Evolutionary conservation across 768 basidiomycete genomes (phyloP), one percentile per base, ranked within the genome.

Genomic region (Amanita rimosa): DNA sequence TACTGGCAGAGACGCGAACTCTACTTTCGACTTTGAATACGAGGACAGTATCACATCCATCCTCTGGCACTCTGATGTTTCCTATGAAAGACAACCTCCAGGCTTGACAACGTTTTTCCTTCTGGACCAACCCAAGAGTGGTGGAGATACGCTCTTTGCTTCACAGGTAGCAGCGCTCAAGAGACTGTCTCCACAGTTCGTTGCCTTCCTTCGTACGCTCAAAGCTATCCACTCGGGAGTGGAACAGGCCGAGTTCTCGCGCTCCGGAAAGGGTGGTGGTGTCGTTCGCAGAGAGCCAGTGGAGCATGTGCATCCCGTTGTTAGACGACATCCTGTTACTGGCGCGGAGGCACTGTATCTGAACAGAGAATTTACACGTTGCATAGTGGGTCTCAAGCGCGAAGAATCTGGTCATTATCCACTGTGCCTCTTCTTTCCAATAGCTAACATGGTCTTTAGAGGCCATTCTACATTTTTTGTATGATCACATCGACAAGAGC

Each of bases 321-420:
- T 94, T 24, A 70, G 88, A 53, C 70, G 64, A 54, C 89, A 92
- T 62, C 89, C 90, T 1, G 88, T 92, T 22, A 93, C 90, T 0
- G 88, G 85, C n/a, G 80, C 85, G 53, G 89, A 93, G 63, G 85
- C 87, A 0, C 70, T 91, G 47, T 93, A 85, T 61, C 85, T 95
- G 52, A 91, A 92, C 68, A 74, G 74, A 53, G 85, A 89, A 55
- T 92, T 93, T 70, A 85, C 87, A 0, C 73, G 74, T 41, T 72
- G 79, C 33, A 92, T 94, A 53, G 77, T 90, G 21, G 90, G 86
- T n/a, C 70, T 91, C 52, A 93, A 91, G 71, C 65, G 71, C 22
- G 86, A 92, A 62, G 88, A 92, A 62, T 85, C 83, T 27, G 85
- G 88, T 76, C 55, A 62, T 70, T 60, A 29, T 54, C 8, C 27